Conservation (phyloP, 345 rosid species). For the Psidium guajava region DNA sequence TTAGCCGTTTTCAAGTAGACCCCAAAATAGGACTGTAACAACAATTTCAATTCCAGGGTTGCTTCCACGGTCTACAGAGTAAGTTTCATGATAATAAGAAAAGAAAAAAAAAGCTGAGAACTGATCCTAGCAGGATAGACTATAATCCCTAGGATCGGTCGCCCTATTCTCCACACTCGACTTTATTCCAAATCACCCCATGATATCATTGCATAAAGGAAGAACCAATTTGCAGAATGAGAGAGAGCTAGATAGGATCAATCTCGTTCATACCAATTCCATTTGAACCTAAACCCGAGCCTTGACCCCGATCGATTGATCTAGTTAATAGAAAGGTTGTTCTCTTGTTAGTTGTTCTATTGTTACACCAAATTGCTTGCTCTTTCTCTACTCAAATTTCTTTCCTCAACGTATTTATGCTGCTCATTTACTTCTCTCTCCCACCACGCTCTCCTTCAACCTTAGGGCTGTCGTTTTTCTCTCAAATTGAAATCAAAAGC, state of each 20-base stretch:
- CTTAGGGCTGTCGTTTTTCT: neutral
- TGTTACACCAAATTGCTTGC: neutral
- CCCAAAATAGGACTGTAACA: rapidly evolving
- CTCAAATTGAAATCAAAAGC: neutral
- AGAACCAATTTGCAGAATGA: neutral
- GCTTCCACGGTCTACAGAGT: neutral
- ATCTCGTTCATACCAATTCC: neutral
- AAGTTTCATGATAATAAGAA: neutral
- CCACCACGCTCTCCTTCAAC: neutral
- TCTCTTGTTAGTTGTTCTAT: neutral
- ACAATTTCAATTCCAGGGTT: neutral
- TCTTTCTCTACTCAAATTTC: neutral
- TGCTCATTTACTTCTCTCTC: neutral
- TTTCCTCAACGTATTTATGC: neutral
- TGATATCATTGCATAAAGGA: neutral
- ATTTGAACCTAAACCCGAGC: neutral
- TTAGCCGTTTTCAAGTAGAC: neutral
- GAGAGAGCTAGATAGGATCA: neutral
- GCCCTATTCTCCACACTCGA: neutral
- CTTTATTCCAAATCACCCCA: neutral
- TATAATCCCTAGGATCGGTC: neutral
- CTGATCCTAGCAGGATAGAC: neutral
- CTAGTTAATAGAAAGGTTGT: neutral
- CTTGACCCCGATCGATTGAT: neutral
- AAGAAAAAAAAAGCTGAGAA: neutral